phyloP scores from a whole-genome alignment of 2,329 filamentous ascomycete genomes.

The Ceratocystiopsis minuta region DNA sequence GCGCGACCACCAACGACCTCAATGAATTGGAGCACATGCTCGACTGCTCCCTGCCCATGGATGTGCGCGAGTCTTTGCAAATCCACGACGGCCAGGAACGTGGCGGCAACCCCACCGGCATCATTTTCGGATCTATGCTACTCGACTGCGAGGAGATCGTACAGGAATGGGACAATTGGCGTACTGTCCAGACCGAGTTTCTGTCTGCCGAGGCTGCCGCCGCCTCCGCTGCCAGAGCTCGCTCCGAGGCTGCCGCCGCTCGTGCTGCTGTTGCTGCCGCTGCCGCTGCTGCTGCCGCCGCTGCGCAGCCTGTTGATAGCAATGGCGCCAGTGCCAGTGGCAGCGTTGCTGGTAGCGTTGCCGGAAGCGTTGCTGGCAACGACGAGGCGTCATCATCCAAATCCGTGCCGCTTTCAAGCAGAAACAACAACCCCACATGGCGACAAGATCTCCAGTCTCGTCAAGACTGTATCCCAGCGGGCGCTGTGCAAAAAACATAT shows the following conservation, averaged over 20 bases:
- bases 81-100: slow-evolving; percentile 95
- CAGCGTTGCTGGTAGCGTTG: slow-evolving; percentile 49
- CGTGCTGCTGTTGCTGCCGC: slow-evolving; percentile 39
- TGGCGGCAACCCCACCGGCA: slow-evolving; percentile 73
- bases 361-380: slow-evolving; percentile 44
- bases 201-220: slow-evolving; percentile 49
- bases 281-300: slow-evolving; percentile 28
- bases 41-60: slow-evolving; percentile 82
- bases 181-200: slow-evolving; percentile 79
- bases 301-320: too few relatives aligned
- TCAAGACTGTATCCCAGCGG: slow-evolving; percentile 75
- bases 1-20: slow-evolving; percentile 81
- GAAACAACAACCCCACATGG: slow-evolving; percentile 44
- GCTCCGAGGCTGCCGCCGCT: too few relatives aligned
- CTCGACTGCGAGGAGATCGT: slow-evolving; percentile 96
- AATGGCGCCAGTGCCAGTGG: slow-evolving; percentile 14
- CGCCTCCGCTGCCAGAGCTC: too few relatives aligned
- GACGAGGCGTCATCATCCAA: slow-evolving; percentile 51
- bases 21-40: slow-evolving; percentile 94
- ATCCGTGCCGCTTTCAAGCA: slow-evolving; percentile 24
- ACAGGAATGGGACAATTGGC: slow-evolving; percentile 95
- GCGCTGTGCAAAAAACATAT: slow-evolving; percentile 80
- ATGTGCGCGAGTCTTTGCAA: slow-evolving; percentile 80
- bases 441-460: slow-evolving; percentile 65
- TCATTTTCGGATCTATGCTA: slow-evolving; percentile 87